Base-by-base conservation (phyloP, 768 basidiomycete genomes). In the Mycena olivaceomarginata region DNA sequence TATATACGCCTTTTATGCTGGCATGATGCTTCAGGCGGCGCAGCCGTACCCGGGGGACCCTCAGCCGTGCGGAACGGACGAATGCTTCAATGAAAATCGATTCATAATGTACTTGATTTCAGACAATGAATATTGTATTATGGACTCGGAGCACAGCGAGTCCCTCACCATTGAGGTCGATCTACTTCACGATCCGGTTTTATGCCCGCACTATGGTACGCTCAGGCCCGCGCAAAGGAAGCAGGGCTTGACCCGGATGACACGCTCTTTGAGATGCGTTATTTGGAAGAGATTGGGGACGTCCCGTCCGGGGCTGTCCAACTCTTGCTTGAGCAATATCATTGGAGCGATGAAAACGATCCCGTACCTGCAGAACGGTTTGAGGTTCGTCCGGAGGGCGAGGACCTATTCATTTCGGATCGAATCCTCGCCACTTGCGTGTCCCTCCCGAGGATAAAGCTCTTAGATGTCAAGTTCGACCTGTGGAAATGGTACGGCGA, bases 11-110 rank as follows among this genome's bases (percentile, higher is more conserved):
- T 37, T 67, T 16, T 51, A 48, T 16, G 15, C 51, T 0, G 20
- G 18, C 4, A 6, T 68, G 12, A 56, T 41, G 39, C 67, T 68
- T 0, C 51, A 68, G 37, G 11, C 37, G 0, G 31, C 40, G 20
- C 67, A 56, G 37, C 67, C 67, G 15, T 68, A 56, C 20, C 67
- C 67, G 1, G 67, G 67, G 1, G 67, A 68, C 51, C 3, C 12
- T 7, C 6, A 15, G 18, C 2, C 16, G 12, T 13, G 6, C 48
- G 13, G 18, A 11, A 1, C 48, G 13, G 48, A 18, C 12, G 48
- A 18, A 6, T 20, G 15, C 18, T 51, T 13, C 13, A 9, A 13
- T 25, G 45, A 66, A 4, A 1, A 7, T 1, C n/a, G 45, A 5
- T 48, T 46, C 22, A 0, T 20, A 12, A n/a, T 46, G 11, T n/a